A percentile compares a stretch with the other conserved stretches of the same genome.
Evolutionary conservation across 208 protist genomes (phyloP).

Genomic region (Crithidia fasciculata): DNA sequence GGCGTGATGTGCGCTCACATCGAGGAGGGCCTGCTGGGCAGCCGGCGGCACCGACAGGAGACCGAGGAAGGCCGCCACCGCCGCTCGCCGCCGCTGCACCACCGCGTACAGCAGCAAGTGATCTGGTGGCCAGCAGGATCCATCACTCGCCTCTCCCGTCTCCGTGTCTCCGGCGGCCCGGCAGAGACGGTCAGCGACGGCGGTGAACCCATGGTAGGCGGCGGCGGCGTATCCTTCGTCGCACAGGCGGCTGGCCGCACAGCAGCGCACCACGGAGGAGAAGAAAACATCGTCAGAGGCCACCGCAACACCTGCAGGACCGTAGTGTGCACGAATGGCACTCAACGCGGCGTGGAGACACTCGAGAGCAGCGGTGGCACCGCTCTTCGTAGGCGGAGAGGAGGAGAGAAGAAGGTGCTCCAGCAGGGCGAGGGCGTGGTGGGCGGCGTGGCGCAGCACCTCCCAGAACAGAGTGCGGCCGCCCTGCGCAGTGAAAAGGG

Average conservation of each 20-base stretch:
- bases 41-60: slow-evolving; percentile 34
- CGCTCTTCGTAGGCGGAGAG: too few relatives aligned
- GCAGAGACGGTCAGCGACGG: slow-evolving; percentile 37
- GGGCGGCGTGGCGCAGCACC: slow-evolving; percentile 55
- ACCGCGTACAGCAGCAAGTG: slow-evolving; percentile 68
- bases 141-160: background rate
- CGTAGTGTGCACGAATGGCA: slow-evolving; percentile 50
- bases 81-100: slow-evolving; percentile 60
- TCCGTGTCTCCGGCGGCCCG: slow-evolving; percentile 3
- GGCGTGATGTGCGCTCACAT: slow-evolving; percentile 44
- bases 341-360: slow-evolving; percentile 41
- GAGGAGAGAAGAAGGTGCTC: slow-evolving; percentile 33
- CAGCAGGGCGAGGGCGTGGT: slow-evolving; percentile 55
- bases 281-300: slow-evolving; percentile 63
- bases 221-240: slow-evolving; percentile 56
- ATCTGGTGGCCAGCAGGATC: slow-evolving; percentile 69
- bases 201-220: slow-evolving; percentile 65
- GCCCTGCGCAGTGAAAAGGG: slow-evolving; percentile 11
- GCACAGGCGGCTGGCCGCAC: slow-evolving; percentile 47
- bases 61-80: slow-evolving; percentile 64
- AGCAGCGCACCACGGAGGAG: slow-evolving; percentile 46
- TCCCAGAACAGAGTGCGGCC: slow-evolving; percentile 29
- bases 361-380: slow-evolving; percentile 15
- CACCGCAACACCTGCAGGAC: slow-evolving; percentile 19
- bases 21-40: slow-evolving; percentile 37